Base-by-base conservation (phyloP, 371 early-diverging fungal species). In the Entomophthora muscae region DNA sequence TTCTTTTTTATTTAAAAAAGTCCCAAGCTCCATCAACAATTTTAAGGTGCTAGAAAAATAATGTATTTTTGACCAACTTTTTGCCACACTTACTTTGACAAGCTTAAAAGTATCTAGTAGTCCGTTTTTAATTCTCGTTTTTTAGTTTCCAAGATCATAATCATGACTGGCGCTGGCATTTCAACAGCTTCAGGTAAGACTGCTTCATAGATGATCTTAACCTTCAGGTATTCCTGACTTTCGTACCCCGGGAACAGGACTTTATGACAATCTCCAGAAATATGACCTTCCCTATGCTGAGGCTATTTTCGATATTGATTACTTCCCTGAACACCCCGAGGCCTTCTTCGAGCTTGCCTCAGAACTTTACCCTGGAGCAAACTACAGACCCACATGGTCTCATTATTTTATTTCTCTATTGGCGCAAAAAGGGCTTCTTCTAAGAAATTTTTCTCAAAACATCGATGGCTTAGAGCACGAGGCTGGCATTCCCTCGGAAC, bases 151-250 rank as follows among this genome's bases (percentile, higher is more conserved):
- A 84, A 83, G 31, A 83, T 95, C 32, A 78, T 97, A 56, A 89
- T 95, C 57, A 81, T 95, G 88, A 83, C 87, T 7, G 98, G 98
- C 22, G 96, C 96, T 10, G 96, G 95, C 0, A 93, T 95, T 28
- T 95, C 95, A 21, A 95, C 97, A 2, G 76, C 86, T 1, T 85
- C 88, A 12, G 97, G 96, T 64, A 59, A 10, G 75, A n/a, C 72
- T 33, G 70, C 67, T 53, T 17, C 5, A 10, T 72, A 22, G 69
- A 76, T 28, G 22, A 2, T 42, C 62, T 72, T 27, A 59, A 53
- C 28, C 3, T 59, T 65, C 65, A 32, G 76, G 80, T 17, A 89
- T 90, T 61, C 90, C 90, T 33, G 95, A 95, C 69, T 97, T 94
- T 72, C 77, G 98, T 32, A 82, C 88, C 1, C 88, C 91, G 32